Base-by-base conservation (phyloP, 2,329 filamentous ascomycete species). In the Metarhizium album region DNA sequence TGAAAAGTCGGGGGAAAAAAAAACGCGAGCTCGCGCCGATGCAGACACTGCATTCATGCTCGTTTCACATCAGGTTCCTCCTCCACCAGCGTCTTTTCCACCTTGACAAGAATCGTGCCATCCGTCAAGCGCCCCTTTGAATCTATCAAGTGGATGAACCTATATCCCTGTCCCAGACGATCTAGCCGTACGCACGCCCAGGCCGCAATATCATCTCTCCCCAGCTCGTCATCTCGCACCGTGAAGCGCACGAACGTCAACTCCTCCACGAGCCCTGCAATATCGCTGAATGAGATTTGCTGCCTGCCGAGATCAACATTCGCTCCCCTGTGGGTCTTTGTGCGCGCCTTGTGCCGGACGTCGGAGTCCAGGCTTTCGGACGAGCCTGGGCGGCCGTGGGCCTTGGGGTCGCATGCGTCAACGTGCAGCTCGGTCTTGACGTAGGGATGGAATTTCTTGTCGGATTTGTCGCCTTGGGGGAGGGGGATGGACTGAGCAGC, bases 151-250 rank as follows among this genome's bases (percentile, higher is more conserved):
- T 84, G 85, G 51, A 97, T 73, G 57, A 95, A 82, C 11, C 90
- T 76, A 58, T 87, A 86, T 1, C 93, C 91, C 33, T 78, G 71
- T 53, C 81, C 80, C 53, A 96, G 67, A 7, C 90, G 78, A 67
- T 96, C 90, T 22, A 97, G 78, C 38, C 90, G 78, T 58, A 95
- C 83, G 62, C 90, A 95, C 2, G 87, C 83, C 93, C 93, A 97
- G 2, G 86, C 89, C 11, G 89, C 84, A 51, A 95, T 67, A 53
- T 85, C 79, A 61, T 97, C 90, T 55, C 78, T 77, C 3, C 84
- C 82, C 57, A 90, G 79, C 66, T 91, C 86, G 58, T 95, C 86
- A 64, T 97, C 88, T 66, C 90, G 86, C 57, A 97, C 75, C 59
- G 94, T 89, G 73, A 97, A 87, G 60, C 86, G 76, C 49, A 89